These are phyloP conservation scores for Limnanthes douglasii DNA, from an alignment of 345 rosid species.

Conservation along the genomic window DNA sequence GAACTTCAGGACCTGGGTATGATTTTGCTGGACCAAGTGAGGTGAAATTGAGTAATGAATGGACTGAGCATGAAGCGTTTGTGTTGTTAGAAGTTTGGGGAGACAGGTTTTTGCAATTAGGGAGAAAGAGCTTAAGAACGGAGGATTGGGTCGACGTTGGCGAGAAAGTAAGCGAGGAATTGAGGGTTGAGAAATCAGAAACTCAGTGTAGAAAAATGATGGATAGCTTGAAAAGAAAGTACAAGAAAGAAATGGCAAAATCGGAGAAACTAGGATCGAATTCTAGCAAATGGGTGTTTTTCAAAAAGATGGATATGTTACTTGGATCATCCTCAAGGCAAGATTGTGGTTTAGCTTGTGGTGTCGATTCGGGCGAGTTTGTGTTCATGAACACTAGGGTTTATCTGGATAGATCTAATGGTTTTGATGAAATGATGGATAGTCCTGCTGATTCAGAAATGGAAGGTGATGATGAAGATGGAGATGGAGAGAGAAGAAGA, in stretches of 20 bases:
- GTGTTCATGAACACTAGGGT: slow-evolving; percentile 56
- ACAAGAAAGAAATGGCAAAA: slow-evolving; percentile 68
- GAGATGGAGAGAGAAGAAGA: slow-evolving; percentile 60
- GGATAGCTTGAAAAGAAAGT: slow-evolving; percentile 90
- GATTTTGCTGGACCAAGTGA: slow-evolving; percentile 64
- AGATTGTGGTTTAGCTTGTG: slow-evolving; percentile 72
- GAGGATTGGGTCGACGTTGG: slow-evolving; percentile 97
- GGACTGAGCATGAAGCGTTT: slow-evolving; percentile 86
- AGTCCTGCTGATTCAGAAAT: slow-evolving; percentile 72
- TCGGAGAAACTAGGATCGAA: slow-evolving; percentile 22
- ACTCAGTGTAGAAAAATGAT: slow-evolving; percentile 76
- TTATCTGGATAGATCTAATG: slow-evolving; percentile 52
- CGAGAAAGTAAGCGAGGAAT: slow-evolving; percentile 77
- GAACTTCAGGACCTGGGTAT: slow-evolving; percentile 51
- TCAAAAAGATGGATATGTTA: slow-evolving; percentile 71
- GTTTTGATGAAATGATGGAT: slow-evolving; percentile 83
- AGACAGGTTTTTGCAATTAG: slow-evolving; percentile 65
- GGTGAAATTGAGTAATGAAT: slow-evolving; percentile 56
- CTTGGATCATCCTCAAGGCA: slow-evolving; percentile 48
- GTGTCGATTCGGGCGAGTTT: slow-evolving; percentile 79
- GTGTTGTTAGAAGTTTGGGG: slow-evolving; percentile 90
- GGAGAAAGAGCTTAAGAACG: slow-evolving; percentile 79
- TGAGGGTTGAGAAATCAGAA: slow-evolving; percentile 63
- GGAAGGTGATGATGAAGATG: slow-evolving; percentile 24
- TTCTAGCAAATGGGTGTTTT: slow-evolving; percentile 72